These are phyloP conservation scores for Trichothecium sympodiale DNA, from an alignment of 2,329 filamentous ascomycete species.

Conservation along the genomic window DNA sequence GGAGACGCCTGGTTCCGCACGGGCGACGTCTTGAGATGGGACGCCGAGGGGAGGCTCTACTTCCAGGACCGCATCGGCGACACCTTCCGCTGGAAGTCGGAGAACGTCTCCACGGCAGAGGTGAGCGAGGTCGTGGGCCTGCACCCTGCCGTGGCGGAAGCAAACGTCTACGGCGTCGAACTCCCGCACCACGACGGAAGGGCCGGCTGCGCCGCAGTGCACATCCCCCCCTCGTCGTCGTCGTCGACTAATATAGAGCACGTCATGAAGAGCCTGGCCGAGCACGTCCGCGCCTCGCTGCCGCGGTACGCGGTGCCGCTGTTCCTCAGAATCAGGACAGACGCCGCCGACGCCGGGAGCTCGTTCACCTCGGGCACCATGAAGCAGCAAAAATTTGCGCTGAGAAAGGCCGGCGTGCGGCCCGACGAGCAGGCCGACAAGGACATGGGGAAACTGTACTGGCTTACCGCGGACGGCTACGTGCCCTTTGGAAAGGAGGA, in stretches of 20 bases:
- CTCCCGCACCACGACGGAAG: slow-evolving; percentile 74
- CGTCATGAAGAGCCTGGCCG: slow-evolving; percentile 47
- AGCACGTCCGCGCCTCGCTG: slow-evolving; percentile 44
- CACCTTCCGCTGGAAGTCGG: slow-evolving; percentile 71
- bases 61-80: slow-evolving; percentile 76
- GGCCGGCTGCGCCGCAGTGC: slow-evolving; percentile 68
- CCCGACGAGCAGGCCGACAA: slow-evolving; percentile 24
- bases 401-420: slow-evolving; percentile 66
- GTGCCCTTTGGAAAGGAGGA: slow-evolving; percentile 54
- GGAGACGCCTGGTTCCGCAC: slow-evolving; percentile 78
- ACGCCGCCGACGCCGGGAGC: slow-evolving; percentile 30
- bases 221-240: slow-evolving; percentile 29
- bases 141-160: slow-evolving; percentile 58
- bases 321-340: slow-evolving; percentile 58
- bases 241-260: slow-evolving; percentile 27
- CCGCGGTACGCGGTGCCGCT: slow-evolving; percentile 68
- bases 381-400: slow-evolving; percentile 72
- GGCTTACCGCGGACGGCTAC: slow-evolving; percentile 57
- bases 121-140: slow-evolving; percentile 64
- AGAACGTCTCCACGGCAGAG: slow-evolving; percentile 75
- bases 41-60: slow-evolving; percentile 59
- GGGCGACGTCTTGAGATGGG: slow-evolving; percentile 69
- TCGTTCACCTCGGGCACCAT: slow-evolving; percentile 70
- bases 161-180: slow-evolving; percentile 77
- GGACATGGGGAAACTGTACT: slow-evolving; percentile 44